These are phyloP conservation scores for Collariella sp. DNA, from an alignment of 495 filamentous ascomycete genomes.

Conservation along the genomic window DNA sequence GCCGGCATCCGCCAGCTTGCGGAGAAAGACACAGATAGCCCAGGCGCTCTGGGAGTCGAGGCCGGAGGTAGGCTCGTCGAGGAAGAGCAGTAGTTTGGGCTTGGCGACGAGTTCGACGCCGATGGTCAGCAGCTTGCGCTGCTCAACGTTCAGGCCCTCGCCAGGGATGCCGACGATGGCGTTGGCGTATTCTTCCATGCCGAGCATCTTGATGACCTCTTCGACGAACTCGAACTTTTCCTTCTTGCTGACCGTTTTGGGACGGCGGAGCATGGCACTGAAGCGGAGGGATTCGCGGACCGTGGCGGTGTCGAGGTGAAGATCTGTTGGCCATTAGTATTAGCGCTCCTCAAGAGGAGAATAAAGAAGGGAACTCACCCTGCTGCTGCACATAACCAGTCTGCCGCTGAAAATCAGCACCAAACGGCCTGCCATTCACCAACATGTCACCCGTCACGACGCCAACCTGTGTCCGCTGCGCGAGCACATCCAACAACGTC, in stretches of 20 bases:
- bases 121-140: slow-evolving; percentile 65
- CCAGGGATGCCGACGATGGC: slow-evolving; percentile 75
- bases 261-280: slow-evolving; percentile 71
- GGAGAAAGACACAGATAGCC: slow-evolving; percentile 74
- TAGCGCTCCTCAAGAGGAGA: too few relatives aligned
- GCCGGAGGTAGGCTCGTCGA: slow-evolving; percentile 77
- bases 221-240: slow-evolving; percentile 81
- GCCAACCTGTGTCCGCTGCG: slow-evolving; percentile 68
- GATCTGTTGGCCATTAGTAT: too few relatives aligned
- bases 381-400: too few relatives aligned
- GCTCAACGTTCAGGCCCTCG: slow-evolving; percentile 42
- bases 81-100: slow-evolving; percentile 64
- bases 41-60: slow-evolving; percentile 82
- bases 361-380: too few relatives aligned
- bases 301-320: slow-evolving; percentile 70
- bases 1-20: slow-evolving; percentile 71
- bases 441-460: slow-evolving; percentile 63
- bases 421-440: slow-evolving; percentile 64
- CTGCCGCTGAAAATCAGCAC: slow-evolving; percentile 67
- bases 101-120: slow-evolving; percentile 91
- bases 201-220: slow-evolving; percentile 77
- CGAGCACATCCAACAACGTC: slow-evolving; percentile 54
- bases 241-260: slow-evolving; percentile 48
- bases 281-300: slow-evolving; percentile 76
- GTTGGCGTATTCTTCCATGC: slow-evolving; percentile 74